Evolutionary conservation across 1,284 basidiomycete species (phyloP).

Genomic region (Coriolopsis trogii): DNA sequence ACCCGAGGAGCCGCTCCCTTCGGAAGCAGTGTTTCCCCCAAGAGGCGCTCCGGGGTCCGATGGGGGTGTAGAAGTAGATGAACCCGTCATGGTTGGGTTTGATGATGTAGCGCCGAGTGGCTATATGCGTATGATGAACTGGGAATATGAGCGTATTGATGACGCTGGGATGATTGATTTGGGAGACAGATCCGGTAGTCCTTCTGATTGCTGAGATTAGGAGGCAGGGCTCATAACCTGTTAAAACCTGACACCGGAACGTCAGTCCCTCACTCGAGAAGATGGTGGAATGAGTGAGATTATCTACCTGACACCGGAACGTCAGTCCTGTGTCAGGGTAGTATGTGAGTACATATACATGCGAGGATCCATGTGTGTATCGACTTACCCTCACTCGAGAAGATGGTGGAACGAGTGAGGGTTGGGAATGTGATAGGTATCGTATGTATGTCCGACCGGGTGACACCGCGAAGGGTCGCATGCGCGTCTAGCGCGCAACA

Average conservation of each 20-base stretch:
- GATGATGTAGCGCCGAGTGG: not conserved
- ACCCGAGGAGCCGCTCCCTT: too few relatives aligned
- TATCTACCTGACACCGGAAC: not conserved
- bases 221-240: constrained; percentile 12
- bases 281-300: not conserved
- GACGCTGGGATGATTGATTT: not conserved
- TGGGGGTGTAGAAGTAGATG: not conserved
- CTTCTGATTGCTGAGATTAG: not conserved
- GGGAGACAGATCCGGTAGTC: not conserved
- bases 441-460: not conserved
- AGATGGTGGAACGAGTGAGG: not conserved
- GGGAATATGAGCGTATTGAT: not conserved
- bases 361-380: not conserved
- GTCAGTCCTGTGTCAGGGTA: not conserved
- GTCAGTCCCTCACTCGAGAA: too few relatives aligned
- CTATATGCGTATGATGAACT: not conserved
- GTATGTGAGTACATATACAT: not conserved
- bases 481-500: not conserved
- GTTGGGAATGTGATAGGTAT: not conserved
- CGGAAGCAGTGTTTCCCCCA: too few relatives aligned
- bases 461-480: not conserved
- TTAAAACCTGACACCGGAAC: not conserved
- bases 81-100: not conserved
- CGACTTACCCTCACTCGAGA: not conserved
- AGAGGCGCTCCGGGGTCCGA: too few relatives aligned